Conservation (phyloP, 2,329 filamentous ascomycete species). For the Phialemoniopsis sp. region DNA sequence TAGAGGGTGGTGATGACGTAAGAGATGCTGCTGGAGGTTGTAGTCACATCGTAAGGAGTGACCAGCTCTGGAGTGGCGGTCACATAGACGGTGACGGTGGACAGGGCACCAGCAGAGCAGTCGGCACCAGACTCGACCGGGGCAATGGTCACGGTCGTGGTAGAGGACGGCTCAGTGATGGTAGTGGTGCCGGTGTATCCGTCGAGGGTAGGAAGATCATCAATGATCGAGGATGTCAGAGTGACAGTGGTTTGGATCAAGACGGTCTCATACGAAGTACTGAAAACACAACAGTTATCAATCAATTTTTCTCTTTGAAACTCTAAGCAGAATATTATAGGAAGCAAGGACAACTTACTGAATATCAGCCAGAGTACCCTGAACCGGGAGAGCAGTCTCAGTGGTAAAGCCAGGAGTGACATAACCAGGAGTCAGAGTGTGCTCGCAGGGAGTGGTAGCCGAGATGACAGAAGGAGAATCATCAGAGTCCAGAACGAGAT, state of each 20-base stretch:
- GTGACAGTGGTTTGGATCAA: background rate
- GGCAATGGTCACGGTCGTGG: conserved; percentile 1
- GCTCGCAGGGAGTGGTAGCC: background rate
- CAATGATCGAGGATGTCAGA: background rate
- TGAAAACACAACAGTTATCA: too few species aligned
- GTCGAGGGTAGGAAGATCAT: background rate
- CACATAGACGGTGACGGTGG: conserved; percentile 4
- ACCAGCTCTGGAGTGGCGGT: conserved; percentile 2
- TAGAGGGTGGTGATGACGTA: too few species aligned
- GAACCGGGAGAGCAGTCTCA: background rate
- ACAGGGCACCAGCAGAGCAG: conserved; percentile 1
- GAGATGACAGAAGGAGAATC: background rate
- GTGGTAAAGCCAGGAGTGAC: background rate
- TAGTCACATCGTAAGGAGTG: background rate
- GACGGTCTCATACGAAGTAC: too few species aligned
- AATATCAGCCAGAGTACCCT: too few species aligned
- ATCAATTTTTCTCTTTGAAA: too few species aligned
- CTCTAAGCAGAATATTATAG: too few species aligned
- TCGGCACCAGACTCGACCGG: background rate
- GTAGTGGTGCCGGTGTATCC: background rate
- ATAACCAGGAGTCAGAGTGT: background rate
- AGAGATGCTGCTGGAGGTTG: background rate
- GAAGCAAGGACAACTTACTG: too few species aligned
- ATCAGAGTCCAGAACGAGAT: background rate
- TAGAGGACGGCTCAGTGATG: conserved; percentile 2